phyloP scores from a whole-genome alignment of 1,139 yeast species.

The Candida pseudoviswanathii region DNA sequence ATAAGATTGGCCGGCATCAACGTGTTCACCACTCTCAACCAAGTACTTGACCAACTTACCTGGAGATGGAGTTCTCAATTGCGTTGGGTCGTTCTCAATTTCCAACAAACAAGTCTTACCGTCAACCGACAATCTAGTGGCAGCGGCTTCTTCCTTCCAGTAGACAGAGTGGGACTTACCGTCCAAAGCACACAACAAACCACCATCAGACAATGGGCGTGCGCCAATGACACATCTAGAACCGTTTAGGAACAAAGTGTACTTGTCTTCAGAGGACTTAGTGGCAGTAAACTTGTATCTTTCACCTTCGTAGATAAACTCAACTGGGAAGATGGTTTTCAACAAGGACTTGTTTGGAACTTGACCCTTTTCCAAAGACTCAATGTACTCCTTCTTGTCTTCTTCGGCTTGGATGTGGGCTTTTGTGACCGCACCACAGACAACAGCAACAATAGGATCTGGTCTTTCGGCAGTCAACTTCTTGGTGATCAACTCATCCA shows the following conservation, averaged over 20 bases:
- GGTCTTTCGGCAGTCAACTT: slow-evolving; percentile 97
- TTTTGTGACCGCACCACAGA: slow-evolving; percentile 96
- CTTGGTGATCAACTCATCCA: slow-evolving; percentile 91
- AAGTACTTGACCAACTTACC: slow-evolving; percentile 94
- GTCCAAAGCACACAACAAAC: slow-evolving; percentile 80
- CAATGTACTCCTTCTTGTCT: slow-evolving; percentile 66
- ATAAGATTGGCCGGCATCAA: slow-evolving; percentile 87
- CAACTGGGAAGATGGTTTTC: slow-evolving; percentile 88
- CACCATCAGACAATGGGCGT: slow-evolving; percentile 89
- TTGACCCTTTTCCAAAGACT: slow-evolving; percentile 90
- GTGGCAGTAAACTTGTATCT: slow-evolving; percentile 96
- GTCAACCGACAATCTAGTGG: slow-evolving; percentile 94
- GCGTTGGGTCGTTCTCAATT: slow-evolving; percentile 97
- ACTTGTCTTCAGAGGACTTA: slow-evolving; percentile 80
- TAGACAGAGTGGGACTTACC: slow-evolving; percentile 94
- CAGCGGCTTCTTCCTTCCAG: slow-evolving; percentile 97
- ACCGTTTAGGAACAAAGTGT: slow-evolving; percentile 91
- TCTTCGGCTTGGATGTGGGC: slow-evolving; percentile 83
- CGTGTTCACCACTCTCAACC: slow-evolving; percentile 95
- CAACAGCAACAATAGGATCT: slow-evolving; percentile 83
- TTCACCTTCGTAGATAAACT: slow-evolving; percentile 91
- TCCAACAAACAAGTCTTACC: slow-evolving; percentile 92
- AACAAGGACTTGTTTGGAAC: slow-evolving; percentile 81
- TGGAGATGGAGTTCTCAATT: slow-evolving; percentile 97
- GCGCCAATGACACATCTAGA: slow-evolving; percentile 87